Evolutionary conservation across 179 eudicot genomes (phyloP), one percentile per base, ranked within the genome.

Genomic region (Monotropa hypopitys): DNA sequence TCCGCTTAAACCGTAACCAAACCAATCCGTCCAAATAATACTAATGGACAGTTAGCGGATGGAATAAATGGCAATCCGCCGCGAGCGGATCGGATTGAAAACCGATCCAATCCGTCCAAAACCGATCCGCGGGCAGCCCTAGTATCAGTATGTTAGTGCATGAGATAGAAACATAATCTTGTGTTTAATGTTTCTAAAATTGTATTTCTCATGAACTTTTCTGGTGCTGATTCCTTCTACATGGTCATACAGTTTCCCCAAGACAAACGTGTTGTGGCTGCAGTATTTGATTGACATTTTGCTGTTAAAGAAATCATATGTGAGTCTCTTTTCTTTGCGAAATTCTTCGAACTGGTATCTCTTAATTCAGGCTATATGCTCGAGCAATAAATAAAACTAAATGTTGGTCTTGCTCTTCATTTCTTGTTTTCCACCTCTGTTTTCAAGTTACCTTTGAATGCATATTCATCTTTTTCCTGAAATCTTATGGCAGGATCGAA

Each of bases 241-340:
- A 23, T 21, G n/a, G 20, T 61, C 43, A 28, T 82, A 72, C 98
- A 95, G 99, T 83, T 93, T 88, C 84, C 99, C 93, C 20, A 95
- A 86, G 87, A 93, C 99, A 50, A 95, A 95, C 7, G 97, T 95
- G 81, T 49, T 95, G 71, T 93, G 99, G 99, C 81, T 95, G 82
- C 99, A 93, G 79, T 94, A 94, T 80, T 77, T 94, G 85, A 91
- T 92, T 30, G 97, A 94, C 77, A 84, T 94, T 51, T 78, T 92
- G 82, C 86, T 92, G 43, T 67, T 83, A 62, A 94, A 91, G 88
- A 94, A 94, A 85, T 76, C 91, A 76, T 94, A 83, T 88, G 98
- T 94, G 82, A 92, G 98, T 84, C 69, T 28, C 62, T 7, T 0
- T 66, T 38, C 45, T 54, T 56, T 68, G 63, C 30, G 35, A 57